Evolutionary conservation across 441 rosid genomes (phyloP), one percentile per base, ranked within the genome.

Genomic region (Corymbia calophylla): DNA sequence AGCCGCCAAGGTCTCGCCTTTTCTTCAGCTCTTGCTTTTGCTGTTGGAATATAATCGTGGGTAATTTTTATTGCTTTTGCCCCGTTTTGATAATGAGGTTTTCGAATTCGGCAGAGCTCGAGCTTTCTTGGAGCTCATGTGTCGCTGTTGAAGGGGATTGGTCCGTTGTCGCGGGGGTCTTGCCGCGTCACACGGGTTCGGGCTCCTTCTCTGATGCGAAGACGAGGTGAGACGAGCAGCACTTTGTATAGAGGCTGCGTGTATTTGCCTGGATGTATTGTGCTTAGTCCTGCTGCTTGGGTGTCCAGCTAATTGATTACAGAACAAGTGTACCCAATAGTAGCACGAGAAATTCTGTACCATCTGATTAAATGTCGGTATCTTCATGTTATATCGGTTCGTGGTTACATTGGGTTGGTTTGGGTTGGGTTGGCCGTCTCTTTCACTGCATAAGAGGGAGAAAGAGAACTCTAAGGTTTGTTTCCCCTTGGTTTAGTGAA

Each of bases 21-120:
- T 77, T 44, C 84, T 77, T 77, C 53, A 2, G 53, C n/a, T 44
- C 53, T 77, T 44, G n/a, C 53, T 44, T 35, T 73, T 39, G 82
- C 1, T 77, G 0, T 44, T 13, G 27, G n/a, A 23, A 44, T 77
- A 5, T 0, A 10, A 77, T 77, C 53, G 53, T 44, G 84, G 53
- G 51, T 7, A 39, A 4, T 1, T 60, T 23, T 77, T 44, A 13
- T 77, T 25, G 84, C 11, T 77, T 77, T 15, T 14, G 68, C 4
- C 68, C 51, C n/a, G n/a, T 44, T 44, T 77, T 44, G 84, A 3
- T 77, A 0, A 77, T 77, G 84, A 18, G 84, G 51, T 44, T 77
- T 77, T 77, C 3, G 4, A 44, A 77, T 77, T 77, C 6, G 48
- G n/a, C 84, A 77, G 84, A 44, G 51, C 25, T 77, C 84, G 18